Evolutionary conservation across 2,329 filamentous ascomycete genomes (phyloP).

Genomic region (Verticillium tricorpus): DNA sequence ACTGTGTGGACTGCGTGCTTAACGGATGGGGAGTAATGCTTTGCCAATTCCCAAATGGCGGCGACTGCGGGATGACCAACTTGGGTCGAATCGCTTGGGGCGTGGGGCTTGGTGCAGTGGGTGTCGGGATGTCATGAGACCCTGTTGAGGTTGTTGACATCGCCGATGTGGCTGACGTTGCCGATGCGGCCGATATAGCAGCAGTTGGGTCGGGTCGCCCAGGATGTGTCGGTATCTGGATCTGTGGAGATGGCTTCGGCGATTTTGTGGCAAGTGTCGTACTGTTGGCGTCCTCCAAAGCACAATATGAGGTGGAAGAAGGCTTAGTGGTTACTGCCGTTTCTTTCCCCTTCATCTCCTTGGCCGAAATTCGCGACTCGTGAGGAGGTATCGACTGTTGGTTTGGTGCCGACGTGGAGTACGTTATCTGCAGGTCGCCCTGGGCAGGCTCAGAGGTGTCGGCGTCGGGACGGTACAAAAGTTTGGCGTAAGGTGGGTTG

Average conservation of each 20-base stretch:
- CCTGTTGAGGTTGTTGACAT: background rate
- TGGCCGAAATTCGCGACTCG: conserved; percentile 14
- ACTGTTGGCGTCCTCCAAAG: background rate
- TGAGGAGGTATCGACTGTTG: background rate
- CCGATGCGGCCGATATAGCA: background rate
- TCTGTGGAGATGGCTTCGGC: background rate
- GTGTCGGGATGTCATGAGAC: conserved; percentile 19
- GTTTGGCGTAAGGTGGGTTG: conserved; percentile 35
- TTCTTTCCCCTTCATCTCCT: conserved; percentile 6
- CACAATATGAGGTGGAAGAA: no score
- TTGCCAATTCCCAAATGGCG: background rate
- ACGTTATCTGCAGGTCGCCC: background rate
- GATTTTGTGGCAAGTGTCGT: background rate
- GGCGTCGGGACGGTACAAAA: conserved; percentile 18
- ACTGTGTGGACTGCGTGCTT: background rate
- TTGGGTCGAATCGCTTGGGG: conserved; percentile 23
- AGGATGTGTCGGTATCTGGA: background rate
- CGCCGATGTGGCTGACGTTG: background rate
- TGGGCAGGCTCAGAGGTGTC: background rate
- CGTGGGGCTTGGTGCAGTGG: conserved; percentile 28
- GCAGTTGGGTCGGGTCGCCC: background rate
- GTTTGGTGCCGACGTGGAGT: background rate
- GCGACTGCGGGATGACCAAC: conserved; percentile 20
- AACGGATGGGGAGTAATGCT: background rate
- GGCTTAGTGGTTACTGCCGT: no score